Conservation (phyloP, 2,329 filamentous ascomycete species). For the Zarea fungicola region DNA sequence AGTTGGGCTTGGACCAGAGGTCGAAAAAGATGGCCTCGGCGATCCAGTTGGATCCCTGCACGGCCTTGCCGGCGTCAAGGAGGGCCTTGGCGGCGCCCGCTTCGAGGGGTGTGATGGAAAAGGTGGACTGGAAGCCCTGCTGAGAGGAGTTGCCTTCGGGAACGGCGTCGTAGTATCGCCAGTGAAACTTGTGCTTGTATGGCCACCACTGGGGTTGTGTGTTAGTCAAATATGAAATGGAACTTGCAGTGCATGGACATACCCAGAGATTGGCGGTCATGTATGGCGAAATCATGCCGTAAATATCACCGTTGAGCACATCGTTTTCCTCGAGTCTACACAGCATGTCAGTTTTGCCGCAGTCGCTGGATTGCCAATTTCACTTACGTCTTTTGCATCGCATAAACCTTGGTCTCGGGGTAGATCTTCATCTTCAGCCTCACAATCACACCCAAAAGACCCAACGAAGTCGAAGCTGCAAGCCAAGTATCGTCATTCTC, state of each 20-base stretch:
- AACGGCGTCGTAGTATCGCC: conserved; percentile 47
- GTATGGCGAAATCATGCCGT: conserved; percentile 44
- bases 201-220: conserved; percentile 42
- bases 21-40: conserved; percentile 45
- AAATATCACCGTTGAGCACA: conserved; percentile 45
- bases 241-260: conserved; percentile 9
- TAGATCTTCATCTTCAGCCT: conserved; percentile 45
- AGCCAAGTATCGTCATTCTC: conserved; percentile 44
- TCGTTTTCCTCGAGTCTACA: conserved; percentile 40
- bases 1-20: conserved; percentile 46
- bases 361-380: too few species aligned
- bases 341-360: conserved; percentile 8
- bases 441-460: conserved; percentile 42
- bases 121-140: conserved; percentile 47
- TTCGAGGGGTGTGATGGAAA: conserved; percentile 42
- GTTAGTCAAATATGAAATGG: conserved; percentile 9
- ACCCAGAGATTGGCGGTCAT: conserved; percentile 48
- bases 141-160: conserved; percentile 34
- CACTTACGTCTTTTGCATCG: conserved; percentile 43
- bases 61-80: conserved; percentile 42
- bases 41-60: conserved; percentile 42
- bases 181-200: conserved; percentile 45
- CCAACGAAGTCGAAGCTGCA: conserved; percentile 45
- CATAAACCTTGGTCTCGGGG: conserved; percentile 46
- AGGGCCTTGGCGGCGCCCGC: conserved; percentile 35